These are phyloP conservation scores for Aspergillus chevalieri DNA, from an alignment of 2,329 filamentous ascomycete species.

Conservation along the genomic window DNA sequence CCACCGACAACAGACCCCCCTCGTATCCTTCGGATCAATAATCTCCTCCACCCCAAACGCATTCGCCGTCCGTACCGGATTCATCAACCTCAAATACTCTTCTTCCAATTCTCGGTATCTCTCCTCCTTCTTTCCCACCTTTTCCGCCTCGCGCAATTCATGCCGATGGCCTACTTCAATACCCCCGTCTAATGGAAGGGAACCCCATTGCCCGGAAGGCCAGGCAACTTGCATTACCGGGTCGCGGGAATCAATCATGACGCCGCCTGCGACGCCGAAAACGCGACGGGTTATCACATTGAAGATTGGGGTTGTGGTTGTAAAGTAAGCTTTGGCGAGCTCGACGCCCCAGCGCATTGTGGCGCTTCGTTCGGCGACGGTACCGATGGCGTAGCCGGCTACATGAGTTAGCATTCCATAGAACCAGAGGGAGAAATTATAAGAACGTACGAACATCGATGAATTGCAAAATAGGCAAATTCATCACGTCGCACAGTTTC, in stretches of 20 bases:
- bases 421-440: not conserved
- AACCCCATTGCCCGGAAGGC: slow-evolving; percentile 59
- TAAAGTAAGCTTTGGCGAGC: slow-evolving; percentile 56
- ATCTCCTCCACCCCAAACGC: slow-evolving; percentile 60
- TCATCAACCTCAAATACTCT: slow-evolving; percentile 58
- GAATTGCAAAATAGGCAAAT: slow-evolving; percentile 58
- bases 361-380: slow-evolving; percentile 55
- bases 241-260: slow-evolving; percentile 59
- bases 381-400: slow-evolving; percentile 59
- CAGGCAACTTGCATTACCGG: slow-evolving; percentile 57
- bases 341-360: slow-evolving; percentile 61
- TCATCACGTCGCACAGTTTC: slow-evolving; percentile 61
- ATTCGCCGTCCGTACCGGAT: slow-evolving; percentile 59
- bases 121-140: slow-evolving; percentile 44
- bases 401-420: slow-evolving; percentile 4
- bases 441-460: slow-evolving; percentile 49
- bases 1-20: slow-evolving; percentile 53
- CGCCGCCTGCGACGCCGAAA: slow-evolving; percentile 59
- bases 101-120: slow-evolving; percentile 53
- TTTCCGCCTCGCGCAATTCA: slow-evolving; percentile 52
- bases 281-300: slow-evolving; percentile 56
- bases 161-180: slow-evolving; percentile 59
- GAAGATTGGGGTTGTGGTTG: slow-evolving; percentile 58
- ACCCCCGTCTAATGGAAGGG: slow-evolving; percentile 56
- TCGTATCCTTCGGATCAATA: slow-evolving; percentile 56